Conservation (phyloP, 2,329 filamentous ascomycete genomes). For the Blastomyces silverae region DNA sequence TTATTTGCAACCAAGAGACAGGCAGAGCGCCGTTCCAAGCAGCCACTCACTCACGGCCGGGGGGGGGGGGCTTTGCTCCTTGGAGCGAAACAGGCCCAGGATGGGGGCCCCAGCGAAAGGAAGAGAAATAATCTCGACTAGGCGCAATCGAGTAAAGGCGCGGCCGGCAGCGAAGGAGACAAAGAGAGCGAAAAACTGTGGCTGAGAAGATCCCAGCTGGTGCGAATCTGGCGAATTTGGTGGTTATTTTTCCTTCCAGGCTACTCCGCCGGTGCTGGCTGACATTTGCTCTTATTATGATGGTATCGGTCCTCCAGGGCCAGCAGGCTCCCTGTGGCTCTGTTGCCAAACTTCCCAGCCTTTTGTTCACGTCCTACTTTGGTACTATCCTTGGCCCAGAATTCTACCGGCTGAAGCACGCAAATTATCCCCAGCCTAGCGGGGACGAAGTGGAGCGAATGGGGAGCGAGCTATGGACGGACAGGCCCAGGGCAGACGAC, state of each 20-base stretch:
- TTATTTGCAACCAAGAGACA: background rate
- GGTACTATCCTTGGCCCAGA: background rate
- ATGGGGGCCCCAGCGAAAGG: background rate
- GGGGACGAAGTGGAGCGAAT: background rate
- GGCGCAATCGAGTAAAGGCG: constrained; percentile 2
- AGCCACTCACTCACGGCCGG: constrained; percentile 6
- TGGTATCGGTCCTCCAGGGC: too few species aligned
- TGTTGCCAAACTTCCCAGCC: background rate
- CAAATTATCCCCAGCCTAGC: background rate
- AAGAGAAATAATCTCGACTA: background rate
- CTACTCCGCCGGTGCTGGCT: background rate
- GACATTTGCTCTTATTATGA: background rate
- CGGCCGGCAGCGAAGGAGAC: background rate
- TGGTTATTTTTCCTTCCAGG: background rate
- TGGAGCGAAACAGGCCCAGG: background rate
- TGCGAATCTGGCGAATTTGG: background rate
- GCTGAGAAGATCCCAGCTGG: background rate
- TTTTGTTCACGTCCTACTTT: background rate
- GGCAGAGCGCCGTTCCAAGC: background rate
- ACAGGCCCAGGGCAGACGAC: background rate
- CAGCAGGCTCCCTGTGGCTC: background rate
- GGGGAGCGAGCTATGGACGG: background rate
- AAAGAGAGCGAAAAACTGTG: constrained; percentile 3
- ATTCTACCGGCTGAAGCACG: background rate
- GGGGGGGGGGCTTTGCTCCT: background rate